Conservation (phyloP, 306 rosid genomes). For the Elaeagnus macrophylla region DNA sequence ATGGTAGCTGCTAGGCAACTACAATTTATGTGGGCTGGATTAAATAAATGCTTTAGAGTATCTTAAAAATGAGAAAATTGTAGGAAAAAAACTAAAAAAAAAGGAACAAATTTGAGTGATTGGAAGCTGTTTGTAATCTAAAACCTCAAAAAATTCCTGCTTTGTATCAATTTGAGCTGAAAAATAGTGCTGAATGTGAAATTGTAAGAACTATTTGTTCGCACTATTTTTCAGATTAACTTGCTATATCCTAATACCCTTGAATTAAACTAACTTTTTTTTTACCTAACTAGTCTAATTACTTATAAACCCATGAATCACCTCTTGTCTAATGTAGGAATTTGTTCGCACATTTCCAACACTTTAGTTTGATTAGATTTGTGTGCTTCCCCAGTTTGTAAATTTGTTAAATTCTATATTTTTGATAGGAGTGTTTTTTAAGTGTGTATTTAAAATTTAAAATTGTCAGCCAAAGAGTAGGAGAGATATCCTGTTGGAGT, state of each 20-base stretch:
- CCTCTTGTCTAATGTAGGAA: no score
- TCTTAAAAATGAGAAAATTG: background rate
- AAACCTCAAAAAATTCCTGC: background rate
- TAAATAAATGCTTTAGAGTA: background rate
- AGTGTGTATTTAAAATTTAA: background rate
- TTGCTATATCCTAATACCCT: no score
- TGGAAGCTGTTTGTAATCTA: background rate
- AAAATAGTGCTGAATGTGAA: no score
- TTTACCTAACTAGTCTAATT: no score
- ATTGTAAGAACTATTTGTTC: no score
- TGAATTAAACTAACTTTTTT: no score
- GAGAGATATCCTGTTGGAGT: constrained; percentile 87
- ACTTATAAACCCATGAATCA: no score
- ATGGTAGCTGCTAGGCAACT: background rate
- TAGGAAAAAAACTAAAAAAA: no score
- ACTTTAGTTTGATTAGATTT: constrained; percentile 2
- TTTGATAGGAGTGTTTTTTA: background rate
- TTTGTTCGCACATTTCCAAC: no score
- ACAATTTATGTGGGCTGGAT: background rate
- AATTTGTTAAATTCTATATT: background rate
- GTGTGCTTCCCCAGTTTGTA: constrained; percentile 7
- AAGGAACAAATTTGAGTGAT: background rate
- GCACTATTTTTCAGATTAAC: no score
- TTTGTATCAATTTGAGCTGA: background rate
- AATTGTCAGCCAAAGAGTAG: constrained; percentile 64